Evolutionary conservation across 305 asterid genomes (phyloP).

Genomic region (Rubia peregrina): DNA sequence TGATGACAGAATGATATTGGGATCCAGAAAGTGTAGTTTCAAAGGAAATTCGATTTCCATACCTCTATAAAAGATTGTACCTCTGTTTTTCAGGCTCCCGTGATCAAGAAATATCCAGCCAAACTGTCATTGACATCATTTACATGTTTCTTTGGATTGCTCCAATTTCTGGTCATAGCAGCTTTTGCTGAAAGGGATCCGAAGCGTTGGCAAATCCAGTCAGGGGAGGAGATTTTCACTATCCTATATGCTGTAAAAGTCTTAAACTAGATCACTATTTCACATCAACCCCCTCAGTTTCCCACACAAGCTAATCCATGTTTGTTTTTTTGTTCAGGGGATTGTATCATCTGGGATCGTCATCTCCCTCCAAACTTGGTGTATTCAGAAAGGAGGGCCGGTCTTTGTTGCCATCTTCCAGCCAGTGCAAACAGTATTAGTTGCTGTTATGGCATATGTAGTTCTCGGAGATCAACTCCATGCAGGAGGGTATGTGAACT

Average conservation of each 20-base stretch:
- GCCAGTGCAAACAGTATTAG: slow-evolving; percentile 83
- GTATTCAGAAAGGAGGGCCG: slow-evolving; percentile 88
- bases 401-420: slow-evolving; percentile 84
- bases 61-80: neutral
- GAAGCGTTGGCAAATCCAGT: slow-evolving; percentile 58
- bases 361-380: slow-evolving; percentile 80
- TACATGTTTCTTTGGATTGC: slow-evolving; percentile 73
- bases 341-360: slow-evolving; percentile 80
- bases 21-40: neutral
- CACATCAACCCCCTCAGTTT: neutral
- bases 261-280: slow-evolving; percentile 14
- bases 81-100: slow-evolving; percentile 54
- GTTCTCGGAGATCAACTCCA: slow-evolving; percentile 65
- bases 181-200: slow-evolving; percentile 69
- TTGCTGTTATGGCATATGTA: slow-evolving; percentile 66
- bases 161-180: slow-evolving; percentile 72
- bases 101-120: slow-evolving; percentile 80
- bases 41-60: neutral
- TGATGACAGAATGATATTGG: neutral
- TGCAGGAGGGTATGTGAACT: slow-evolving; percentile 60
- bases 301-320: neutral
- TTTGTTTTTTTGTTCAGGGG: slow-evolving; percentile 38
- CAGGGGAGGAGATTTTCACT: slow-evolving; percentile 61
- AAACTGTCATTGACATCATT: slow-evolving; percentile 79
- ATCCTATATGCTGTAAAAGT: slow-evolving; percentile 66